Percentiles rank a stretch among this genome's conserved stretches.
Evolutionary conservation across 2,329 filamentous ascomycete genomes (phyloP).

Genomic region (Fusarium foetens): DNA sequence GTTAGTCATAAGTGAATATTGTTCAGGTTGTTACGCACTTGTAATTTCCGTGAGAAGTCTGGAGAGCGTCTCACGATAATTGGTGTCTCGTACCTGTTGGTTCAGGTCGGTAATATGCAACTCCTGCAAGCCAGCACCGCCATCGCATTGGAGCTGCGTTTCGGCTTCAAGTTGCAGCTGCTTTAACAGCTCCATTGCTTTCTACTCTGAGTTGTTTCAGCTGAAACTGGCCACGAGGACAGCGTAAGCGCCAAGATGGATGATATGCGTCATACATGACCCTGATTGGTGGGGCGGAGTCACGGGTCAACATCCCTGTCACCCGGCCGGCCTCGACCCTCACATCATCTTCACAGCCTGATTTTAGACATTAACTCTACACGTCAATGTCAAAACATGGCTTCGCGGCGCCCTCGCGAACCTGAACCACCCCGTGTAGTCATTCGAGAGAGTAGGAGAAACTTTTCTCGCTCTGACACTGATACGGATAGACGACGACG

Average conservation of each 20-base stretch:
- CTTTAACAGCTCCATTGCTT: background rate
- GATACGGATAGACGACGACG: no score
- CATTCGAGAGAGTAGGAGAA: no score
- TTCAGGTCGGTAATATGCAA: background rate
- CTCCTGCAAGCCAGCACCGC: background rate
- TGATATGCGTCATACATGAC: background rate
- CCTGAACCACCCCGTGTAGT: no score
- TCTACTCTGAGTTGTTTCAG: background rate
- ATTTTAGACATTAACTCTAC: background rate
- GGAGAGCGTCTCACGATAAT: background rate
- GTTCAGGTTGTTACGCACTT: rapidly evolving
- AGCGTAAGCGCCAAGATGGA: background rate
- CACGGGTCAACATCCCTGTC: background rate
- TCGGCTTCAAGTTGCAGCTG: background rate
- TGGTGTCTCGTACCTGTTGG: background rate
- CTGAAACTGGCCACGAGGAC: no score
- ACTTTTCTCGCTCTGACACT: no score
- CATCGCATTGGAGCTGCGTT: background rate
- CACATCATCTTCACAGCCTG: background rate
- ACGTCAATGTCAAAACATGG: no score
- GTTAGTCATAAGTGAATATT: background rate
- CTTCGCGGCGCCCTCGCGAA: no score
- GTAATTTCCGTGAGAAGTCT: background rate
- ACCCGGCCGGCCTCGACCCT: no score
- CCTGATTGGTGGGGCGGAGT: background rate